Percentiles rank a stretch among this genome's conserved stretches.
phyloP scores from a whole-genome alignment of 768 basidiomycete genomes.

The Suillus lakei region DNA sequence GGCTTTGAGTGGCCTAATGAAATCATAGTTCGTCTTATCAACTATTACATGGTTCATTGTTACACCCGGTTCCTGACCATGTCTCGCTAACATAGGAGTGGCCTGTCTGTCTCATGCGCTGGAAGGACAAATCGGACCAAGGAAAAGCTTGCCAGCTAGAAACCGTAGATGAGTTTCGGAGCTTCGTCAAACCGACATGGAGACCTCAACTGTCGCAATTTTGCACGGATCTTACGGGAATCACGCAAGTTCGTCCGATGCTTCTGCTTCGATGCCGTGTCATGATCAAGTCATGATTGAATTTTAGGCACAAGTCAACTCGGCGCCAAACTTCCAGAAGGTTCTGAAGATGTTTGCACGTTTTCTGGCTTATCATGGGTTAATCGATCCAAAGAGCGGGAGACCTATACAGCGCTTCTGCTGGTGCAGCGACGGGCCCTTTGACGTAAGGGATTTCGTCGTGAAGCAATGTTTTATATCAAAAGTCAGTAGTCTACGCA shows the following conservation, averaged over 20 bases:
- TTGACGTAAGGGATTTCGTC: constrained; percentile 82
- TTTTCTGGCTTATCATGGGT: constrained; percentile 72
- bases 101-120: constrained; percentile 87
- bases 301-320: constrained; percentile 78
- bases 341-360: constrained; percentile 64
- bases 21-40: constrained; percentile 75
- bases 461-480: constrained; percentile 92
- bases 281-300: constrained; percentile 13
- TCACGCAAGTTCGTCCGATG: constrained; percentile 75
- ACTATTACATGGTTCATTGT: constrained; percentile 8
- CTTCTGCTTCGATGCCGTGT: constrained; percentile 7
- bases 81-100: constrained; percentile 67
- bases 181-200: constrained; percentile 90
- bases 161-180: constrained; percentile 82
- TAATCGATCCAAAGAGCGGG: constrained; percentile 65
- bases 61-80: constrained; percentile 14
- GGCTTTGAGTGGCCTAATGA: constrained; percentile 89
- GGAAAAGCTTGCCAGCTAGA: constrained; percentile 61
- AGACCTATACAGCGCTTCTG: constrained; percentile 66
- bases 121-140: constrained; percentile 65
- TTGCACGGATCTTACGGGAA: constrained; percentile 88
- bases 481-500: constrained; percentile 49
- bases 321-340: constrained; percentile 74
- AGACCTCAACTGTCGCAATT: constrained; percentile 79
- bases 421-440: constrained; percentile 88